Conservation (phyloP, 257 asterid species). For the Capsicum baccatum region DNA sequence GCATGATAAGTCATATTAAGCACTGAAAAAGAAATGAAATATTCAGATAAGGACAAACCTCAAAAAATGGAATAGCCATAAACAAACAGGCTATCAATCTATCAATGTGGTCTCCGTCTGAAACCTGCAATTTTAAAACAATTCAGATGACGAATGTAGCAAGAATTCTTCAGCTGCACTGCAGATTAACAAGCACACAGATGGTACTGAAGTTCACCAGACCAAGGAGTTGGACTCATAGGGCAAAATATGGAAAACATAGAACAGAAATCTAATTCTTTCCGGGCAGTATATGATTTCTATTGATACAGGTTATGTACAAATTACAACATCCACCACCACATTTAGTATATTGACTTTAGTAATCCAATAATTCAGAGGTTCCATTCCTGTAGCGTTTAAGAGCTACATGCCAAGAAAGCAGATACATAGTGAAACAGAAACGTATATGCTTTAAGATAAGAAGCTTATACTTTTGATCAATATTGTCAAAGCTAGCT, state of each 20-base stretch:
- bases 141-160: conserved; percentile 22
- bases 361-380: conserved; percentile 11
- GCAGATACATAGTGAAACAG: background rate
- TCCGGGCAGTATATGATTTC: background rate
- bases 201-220: background rate
- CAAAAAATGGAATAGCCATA: conserved; percentile 88
- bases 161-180: background rate
- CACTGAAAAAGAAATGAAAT: conserved; percentile 20
- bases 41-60: conserved; percentile 53
- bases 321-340: background rate
- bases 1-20: conserved; percentile 24
- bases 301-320: background rate
- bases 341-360: background rate
- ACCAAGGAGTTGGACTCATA: background rate
- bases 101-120: conserved; percentile 90
- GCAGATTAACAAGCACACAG: conserved; percentile 12
- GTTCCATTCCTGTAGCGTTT: background rate
- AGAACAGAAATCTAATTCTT: background rate
- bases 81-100: conserved; percentile 81
- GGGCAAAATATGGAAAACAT: background rate
- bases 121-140: conserved; percentile 58
- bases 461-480: background rate
- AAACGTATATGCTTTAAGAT: conserved; percentile 18
- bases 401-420: conserved; percentile 2
- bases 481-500: background rate